A percentile compares a stretch with the other conserved stretches of the same genome.
Conservation (phyloP, 2,329 filamentous ascomycete genomes). For the Colletotrichum lupini region DNA sequence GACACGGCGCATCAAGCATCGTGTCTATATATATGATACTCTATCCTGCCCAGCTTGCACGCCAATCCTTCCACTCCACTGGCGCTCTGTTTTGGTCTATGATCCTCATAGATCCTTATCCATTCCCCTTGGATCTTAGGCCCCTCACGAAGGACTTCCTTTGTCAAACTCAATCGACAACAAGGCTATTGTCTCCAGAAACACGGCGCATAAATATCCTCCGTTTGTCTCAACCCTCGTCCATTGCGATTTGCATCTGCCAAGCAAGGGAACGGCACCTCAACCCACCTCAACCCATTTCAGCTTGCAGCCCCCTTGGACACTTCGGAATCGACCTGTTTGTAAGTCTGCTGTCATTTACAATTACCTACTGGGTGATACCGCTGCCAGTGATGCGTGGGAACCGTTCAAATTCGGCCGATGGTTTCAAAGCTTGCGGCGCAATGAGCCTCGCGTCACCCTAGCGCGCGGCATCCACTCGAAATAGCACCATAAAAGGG, state of each 20-base stretch:
- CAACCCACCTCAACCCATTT: not conserved
- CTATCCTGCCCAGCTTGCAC: conserved; percentile 21
- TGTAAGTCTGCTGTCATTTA: conserved; percentile 25
- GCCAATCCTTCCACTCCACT: conserved; percentile 28
- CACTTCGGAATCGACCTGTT: not conserved
- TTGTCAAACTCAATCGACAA: conserved; percentile 12
- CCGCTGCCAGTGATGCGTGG: conserved; percentile 10
- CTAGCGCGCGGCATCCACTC: conserved; percentile 34
- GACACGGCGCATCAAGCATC: conserved; percentile 21
- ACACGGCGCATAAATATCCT: conserved; percentile 1
- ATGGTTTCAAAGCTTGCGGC: conserved; percentile 31
- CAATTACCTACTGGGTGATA: conserved; percentile 13
- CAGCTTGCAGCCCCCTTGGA: conserved; percentile 1
- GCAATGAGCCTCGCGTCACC: conserved; percentile 26
- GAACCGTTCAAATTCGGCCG: conserved; percentile 6
- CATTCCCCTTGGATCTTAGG: conserved; percentile 2
- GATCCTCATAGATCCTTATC: conserved; percentile 11
- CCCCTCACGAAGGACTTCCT: not conserved
- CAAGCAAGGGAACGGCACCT: conserved; percentile 12
- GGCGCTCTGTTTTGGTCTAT: not conserved
- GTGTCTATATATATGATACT: conserved; percentile 35
- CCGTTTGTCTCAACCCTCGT: conserved; percentile 26
- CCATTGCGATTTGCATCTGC: conserved; percentile 20
- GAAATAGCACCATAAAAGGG: conserved; percentile 25
- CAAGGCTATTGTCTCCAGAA: conserved; percentile 14